Percentiles rank a stretch among this genome's conserved stretches.
phyloP scores from a whole-genome alignment of 2,329 filamentous ascomycete species.

The Pseudocercospora fuligena region DNA sequence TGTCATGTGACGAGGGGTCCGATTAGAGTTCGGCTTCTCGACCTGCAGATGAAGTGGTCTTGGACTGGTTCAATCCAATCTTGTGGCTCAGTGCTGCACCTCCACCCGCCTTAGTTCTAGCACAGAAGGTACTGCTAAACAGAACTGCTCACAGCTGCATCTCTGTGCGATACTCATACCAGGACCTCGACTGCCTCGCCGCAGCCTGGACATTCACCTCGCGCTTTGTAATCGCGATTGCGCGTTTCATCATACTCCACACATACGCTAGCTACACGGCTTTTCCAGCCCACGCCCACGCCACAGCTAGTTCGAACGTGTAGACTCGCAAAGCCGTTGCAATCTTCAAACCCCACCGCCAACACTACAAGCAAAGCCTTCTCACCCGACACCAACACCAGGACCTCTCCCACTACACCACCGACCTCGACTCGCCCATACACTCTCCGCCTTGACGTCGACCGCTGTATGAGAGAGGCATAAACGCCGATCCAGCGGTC shows the following conservation, averaged over 20 bases:
- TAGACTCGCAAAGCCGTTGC: conserved; percentile 6
- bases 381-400: conserved; percentile 13
- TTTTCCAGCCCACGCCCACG: conserved; percentile 3
- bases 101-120: neutral
- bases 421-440: conserved; percentile 5
- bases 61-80: neutral
- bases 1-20: neutral
- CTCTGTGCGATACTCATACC: neutral
- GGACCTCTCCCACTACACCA: neutral
- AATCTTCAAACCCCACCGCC: conserved; percentile 15
- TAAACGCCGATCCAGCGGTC: conserved; percentile 36
- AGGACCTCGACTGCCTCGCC: neutral
- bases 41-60: conserved; percentile 4
- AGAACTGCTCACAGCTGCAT: neutral
- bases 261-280: conserved; percentile 12
- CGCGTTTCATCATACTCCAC: conserved; percentile 1
- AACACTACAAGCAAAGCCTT: conserved; percentile 5
- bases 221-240: conserved; percentile 6
- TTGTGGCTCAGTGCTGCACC: neutral
- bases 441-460: conserved; percentile 13
- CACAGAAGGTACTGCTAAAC: neutral
- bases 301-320: conserved; percentile 3
- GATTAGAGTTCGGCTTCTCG: conserved; percentile 4
- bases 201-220: conserved; percentile 7
- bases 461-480: conserved; percentile 35